These are phyloP conservation scores for Syzygium jambos DNA, from an alignment of 345 rosid genomes.

Conservation along the genomic window DNA sequence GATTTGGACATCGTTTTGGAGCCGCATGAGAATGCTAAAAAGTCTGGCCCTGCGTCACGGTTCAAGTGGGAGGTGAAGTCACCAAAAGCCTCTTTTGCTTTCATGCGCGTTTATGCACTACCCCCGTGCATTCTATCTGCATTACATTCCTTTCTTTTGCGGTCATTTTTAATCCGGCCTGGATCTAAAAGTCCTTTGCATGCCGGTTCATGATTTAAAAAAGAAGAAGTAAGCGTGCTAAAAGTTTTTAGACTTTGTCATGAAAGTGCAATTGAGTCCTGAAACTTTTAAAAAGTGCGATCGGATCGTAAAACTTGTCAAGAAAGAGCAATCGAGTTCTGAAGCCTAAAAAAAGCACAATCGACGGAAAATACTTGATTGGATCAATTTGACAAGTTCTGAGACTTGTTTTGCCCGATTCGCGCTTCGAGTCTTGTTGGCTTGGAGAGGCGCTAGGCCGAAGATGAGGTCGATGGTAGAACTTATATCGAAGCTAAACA, in stretches of 20 bases:
- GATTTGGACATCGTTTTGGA: neutral
- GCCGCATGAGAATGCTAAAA: neutral
- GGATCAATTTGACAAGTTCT: no score
- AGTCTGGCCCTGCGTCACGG: neutral
- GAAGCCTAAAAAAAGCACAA: no score
- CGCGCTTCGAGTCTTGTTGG: fast-evolving
- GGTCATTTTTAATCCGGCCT: neutral
- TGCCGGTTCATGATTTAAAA: neutral
- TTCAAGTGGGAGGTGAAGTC: neutral
- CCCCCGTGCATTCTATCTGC: neutral
- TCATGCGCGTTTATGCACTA: neutral
- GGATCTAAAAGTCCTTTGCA: neutral
- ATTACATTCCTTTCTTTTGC: neutral
- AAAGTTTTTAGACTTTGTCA: no score
- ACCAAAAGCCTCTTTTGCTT: neutral
- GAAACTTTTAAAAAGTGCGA: no score
- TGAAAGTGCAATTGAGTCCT: no score
- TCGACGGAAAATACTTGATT: no score
- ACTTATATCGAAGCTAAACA: neutral
- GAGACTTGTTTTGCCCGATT: neutral
- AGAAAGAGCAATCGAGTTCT: no score
- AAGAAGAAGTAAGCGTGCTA: neutral
- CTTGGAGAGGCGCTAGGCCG: fast-evolving
- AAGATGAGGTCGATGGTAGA: neutral
- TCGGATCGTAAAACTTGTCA: no score